These are phyloP conservation scores for Pseudonectria foliicola DNA, from an alignment of 2,329 filamentous ascomycete species.

Conservation along the genomic window DNA sequence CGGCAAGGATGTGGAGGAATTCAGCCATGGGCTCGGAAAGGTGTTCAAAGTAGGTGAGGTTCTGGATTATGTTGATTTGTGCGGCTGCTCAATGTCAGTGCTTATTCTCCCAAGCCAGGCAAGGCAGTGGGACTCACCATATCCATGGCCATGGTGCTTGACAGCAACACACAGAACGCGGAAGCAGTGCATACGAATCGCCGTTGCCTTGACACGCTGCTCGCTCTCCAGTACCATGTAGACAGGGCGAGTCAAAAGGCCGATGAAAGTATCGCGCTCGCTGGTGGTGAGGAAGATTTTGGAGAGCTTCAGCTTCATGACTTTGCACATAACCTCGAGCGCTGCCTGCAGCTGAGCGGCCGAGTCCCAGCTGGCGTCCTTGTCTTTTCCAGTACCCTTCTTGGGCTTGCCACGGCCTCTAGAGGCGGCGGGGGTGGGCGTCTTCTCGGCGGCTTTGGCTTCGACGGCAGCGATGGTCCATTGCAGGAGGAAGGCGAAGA, in stretches of 20 bases:
- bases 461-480: conserved; percentile 96
- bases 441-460: conserved; percentile 86
- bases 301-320: conserved; percentile 83
- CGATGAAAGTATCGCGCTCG: conserved; percentile 90
- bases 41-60: conserved; percentile 96
- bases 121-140: conserved; percentile 53
- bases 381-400: conserved; percentile 74
- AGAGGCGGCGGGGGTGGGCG: conserved; percentile 58
- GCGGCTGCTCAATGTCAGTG: conserved; percentile 56
- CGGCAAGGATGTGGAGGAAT: conserved; percentile 88
- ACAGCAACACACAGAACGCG: conserved; percentile 94
- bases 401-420: conserved; percentile 69
- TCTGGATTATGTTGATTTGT: conserved; percentile 96
- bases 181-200: conserved; percentile 94
- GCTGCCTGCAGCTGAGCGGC: conserved; percentile 79
- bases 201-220: conserved; percentile 77
- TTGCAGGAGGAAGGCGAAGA: conserved; percentile 88
- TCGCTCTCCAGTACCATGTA: conserved; percentile 95
- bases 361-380: conserved; percentile 82
- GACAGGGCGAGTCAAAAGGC: conserved; percentile 82
- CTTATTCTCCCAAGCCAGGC: conserved; percentile 6
- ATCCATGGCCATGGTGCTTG: conserved; percentile 95
- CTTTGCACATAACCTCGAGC: conserved; percentile 91
- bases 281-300: conserved; percentile 95
- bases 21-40: conserved; percentile 99